Conservation (phyloP, 192 early-diverging fungal species). For the Radiomyces spectabilis region DNA sequence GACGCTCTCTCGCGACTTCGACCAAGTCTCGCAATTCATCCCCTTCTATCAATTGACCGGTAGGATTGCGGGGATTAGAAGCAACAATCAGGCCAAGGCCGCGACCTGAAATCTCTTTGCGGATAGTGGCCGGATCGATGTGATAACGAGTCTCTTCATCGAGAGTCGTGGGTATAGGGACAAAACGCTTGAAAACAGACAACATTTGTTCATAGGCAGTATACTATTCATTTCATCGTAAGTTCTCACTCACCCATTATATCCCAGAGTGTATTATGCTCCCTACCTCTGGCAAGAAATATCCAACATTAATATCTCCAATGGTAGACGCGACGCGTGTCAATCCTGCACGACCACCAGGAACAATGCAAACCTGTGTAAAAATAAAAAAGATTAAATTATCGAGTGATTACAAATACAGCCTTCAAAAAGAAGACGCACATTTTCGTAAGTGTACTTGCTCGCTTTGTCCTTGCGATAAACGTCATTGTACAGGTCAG, state of each 20-base stretch:
- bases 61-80: slow-evolving; percentile 48
- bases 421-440: not conserved
- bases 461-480: slow-evolving; percentile 34
- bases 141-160: slow-evolving; percentile 35
- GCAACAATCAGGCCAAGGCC: slow-evolving; percentile 41
- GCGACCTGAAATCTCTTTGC: slow-evolving; percentile 35
- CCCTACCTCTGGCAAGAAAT: slow-evolving; percentile 42
- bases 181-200: slow-evolving; percentile 40
- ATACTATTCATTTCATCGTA: no score
- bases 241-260: no score
- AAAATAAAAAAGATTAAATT: not conserved
- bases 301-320: slow-evolving; percentile 45
- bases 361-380: slow-evolving; percentile 39
- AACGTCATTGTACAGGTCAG: slow-evolving; percentile 41
- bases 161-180: slow-evolving; percentile 47
- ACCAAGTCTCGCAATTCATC: slow-evolving; percentile 33
- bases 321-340: slow-evolving; percentile 43
- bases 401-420: not conserved
- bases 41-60: slow-evolving; percentile 39
- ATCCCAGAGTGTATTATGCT: no score
- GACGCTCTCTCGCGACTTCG: slow-evolving; percentile 26
- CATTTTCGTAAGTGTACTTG: slow-evolving; percentile 46
- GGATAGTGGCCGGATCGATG: slow-evolving; percentile 33
- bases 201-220: slow-evolving; percentile 40
- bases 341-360: slow-evolving; percentile 48